Conservation (phyloP, 225 moss, liverwort and hornwort species). For the Bryum argenteum region DNA sequence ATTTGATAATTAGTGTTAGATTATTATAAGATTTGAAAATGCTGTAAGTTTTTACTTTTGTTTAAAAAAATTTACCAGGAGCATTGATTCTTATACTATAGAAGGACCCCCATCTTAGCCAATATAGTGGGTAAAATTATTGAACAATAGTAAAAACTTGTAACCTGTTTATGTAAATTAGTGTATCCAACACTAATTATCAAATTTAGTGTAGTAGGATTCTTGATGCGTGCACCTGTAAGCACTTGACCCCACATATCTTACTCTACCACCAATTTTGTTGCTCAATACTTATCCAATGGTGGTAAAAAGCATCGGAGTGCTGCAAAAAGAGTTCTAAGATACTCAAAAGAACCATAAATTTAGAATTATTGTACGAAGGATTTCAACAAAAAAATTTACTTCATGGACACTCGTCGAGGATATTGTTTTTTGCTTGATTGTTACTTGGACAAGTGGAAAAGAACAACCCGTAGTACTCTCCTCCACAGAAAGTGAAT, state of each 20-base stretch:
- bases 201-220: too few species aligned
- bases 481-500: constrained; percentile 17
- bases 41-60: too few species aligned
- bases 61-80: too few species aligned
- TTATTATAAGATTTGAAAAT: too few species aligned
- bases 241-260: neutral
- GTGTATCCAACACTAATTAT: too few species aligned
- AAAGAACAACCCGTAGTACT: constrained; percentile 11
- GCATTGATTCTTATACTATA: too few species aligned
- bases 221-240: neutral
- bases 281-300: constrained; percentile 16
- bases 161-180: too few species aligned
- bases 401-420: neutral
- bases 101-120: too few species aligned
- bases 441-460: neutral
- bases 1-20: too few species aligned
- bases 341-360: neutral
- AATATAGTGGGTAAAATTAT: too few species aligned
- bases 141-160: too few species aligned
- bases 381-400: neutral
- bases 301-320: neutral
- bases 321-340: neutral
- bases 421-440: neutral
- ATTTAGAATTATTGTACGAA: neutral
- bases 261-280: neutral